phyloP scores from a whole-genome alignment of 345 rosid genomes.

The Bruguiera parviflora region DNA sequence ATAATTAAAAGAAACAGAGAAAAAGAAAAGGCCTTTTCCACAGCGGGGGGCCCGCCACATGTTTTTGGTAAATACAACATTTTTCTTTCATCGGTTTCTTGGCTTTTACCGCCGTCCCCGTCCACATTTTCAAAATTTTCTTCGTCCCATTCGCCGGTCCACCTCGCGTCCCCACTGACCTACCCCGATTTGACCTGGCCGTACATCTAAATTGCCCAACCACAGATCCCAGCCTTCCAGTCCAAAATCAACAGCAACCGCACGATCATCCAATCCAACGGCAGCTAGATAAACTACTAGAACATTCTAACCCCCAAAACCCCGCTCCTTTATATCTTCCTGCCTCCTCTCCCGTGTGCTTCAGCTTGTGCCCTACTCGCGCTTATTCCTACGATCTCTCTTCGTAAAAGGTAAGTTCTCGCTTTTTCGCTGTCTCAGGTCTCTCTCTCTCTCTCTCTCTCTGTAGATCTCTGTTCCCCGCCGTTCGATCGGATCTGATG shows the following conservation, averaged over 20 bases:
- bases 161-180: not conserved
- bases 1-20: too few relatives aligned
- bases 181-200: not conserved
- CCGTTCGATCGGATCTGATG: not conserved
- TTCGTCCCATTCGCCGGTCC: too few relatives aligned
- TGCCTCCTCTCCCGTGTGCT: too few relatives aligned
- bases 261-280: not conserved
- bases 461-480: not conserved
- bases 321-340: not conserved
- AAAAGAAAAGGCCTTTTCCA: too few relatives aligned
- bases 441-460: not conserved
- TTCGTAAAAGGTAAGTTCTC: not conserved
- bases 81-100: too few relatives aligned
- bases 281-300: not conserved
- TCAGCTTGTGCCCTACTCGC: not conserved
- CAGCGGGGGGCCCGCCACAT: too few relatives aligned
- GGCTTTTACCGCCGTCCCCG: too few relatives aligned
- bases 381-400: not conserved
- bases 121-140: too few relatives aligned
- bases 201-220: not conserved
- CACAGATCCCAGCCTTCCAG: not conserved
- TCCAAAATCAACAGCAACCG: not conserved
- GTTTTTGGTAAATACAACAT: too few relatives aligned
- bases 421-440: not conserved
- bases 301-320: not conserved